phyloP scores from a whole-genome alignment of 495 filamentous ascomycete species.

The Penicillium subrubescens region DNA sequence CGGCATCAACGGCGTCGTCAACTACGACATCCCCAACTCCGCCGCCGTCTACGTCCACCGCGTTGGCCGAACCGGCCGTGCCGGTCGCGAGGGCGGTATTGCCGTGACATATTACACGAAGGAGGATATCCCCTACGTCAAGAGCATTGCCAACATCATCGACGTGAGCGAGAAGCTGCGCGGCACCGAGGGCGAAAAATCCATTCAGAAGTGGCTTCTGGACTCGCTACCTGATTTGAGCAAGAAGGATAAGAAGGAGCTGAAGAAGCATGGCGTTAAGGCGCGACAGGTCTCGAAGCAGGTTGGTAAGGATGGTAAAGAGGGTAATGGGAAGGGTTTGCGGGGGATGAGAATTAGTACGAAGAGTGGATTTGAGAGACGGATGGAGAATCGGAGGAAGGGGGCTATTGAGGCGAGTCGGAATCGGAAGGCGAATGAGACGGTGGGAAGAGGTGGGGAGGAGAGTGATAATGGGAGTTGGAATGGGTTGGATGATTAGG shows the following conservation, averaged over 20 bases:
- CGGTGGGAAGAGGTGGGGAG: conserved; percentile 35
- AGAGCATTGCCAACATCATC: conserved; percentile 91
- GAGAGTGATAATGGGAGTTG: conserved; percentile 53
- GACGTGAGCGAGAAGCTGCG: conserved; percentile 71
- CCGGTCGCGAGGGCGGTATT: conserved; percentile 85
- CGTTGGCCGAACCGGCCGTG: conserved; percentile 86
- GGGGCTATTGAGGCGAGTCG: conserved; percentile 75
- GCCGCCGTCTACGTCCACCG: conserved; percentile 91
- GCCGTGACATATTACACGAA: conserved; percentile 94
- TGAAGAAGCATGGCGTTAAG: conserved; percentile 84
- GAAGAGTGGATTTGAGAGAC: conserved; percentile 86
- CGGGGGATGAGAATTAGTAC: conserved; percentile 73
- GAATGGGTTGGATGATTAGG: conserved; percentile 65
- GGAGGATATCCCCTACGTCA: conserved; percentile 88
- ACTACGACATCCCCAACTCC: conserved; percentile 93
- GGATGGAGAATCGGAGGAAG: conserved; percentile 72
- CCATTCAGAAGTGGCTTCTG: conserved; percentile 84
- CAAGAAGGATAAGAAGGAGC: conserved; percentile 77
- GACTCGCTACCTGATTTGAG: conserved; percentile 80
- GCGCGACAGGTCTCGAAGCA: conserved; percentile 55
- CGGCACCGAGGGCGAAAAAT: conserved; percentile 43
- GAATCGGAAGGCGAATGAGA: conserved; percentile 50
- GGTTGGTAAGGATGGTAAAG: conserved; percentile 36
- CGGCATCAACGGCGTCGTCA: conserved; percentile 89
- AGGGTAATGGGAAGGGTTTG: conserved; percentile 39